Conservation (phyloP, 768 basidiomycete species). For the Agaricus blazei region DNA sequence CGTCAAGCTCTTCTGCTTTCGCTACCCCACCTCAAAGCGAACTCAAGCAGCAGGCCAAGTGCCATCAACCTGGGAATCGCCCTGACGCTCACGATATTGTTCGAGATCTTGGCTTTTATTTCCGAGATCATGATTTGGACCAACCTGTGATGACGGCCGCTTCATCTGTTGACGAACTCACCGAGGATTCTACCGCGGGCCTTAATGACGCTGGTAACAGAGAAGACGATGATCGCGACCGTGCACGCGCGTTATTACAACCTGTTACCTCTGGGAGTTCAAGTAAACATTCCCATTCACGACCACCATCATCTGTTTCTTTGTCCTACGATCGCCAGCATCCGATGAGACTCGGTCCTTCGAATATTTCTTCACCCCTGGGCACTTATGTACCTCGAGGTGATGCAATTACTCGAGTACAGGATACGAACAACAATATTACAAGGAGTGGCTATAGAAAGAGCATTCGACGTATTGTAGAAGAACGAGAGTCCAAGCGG, state of each 20-base stretch:
- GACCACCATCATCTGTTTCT: background rate
- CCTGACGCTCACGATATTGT: conserved; percentile 78
- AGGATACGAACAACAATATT: too few relatives aligned
- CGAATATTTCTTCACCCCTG: background rate
- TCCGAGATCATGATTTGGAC: conserved; percentile 87
- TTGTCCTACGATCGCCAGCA: background rate
- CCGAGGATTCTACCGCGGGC: background rate
- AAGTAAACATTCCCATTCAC: conserved; percentile 6
- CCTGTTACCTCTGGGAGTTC: background rate
- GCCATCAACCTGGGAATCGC: conserved; percentile 36
- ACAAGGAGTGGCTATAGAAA: conserved; percentile 35
- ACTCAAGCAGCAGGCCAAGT: background rate
- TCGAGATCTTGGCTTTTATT: conserved; percentile 76
- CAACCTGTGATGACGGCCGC: conserved; percentile 68
- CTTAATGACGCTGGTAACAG: conserved; percentile 3
- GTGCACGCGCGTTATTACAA: background rate
- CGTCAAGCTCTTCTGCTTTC: background rate
- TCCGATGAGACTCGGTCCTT: background rate
- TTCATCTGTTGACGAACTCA: conserved; percentile 16
- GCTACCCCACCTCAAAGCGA: background rate
- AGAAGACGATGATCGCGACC: background rate
- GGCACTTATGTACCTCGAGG: background rate
- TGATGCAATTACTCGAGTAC: too few relatives aligned
- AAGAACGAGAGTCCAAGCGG: conserved; percentile 57
- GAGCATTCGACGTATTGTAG: conserved; percentile 81